Conservation (phyloP, 2,329 filamentous ascomycete genomes). For the Juglanconis oblonga region DNA sequence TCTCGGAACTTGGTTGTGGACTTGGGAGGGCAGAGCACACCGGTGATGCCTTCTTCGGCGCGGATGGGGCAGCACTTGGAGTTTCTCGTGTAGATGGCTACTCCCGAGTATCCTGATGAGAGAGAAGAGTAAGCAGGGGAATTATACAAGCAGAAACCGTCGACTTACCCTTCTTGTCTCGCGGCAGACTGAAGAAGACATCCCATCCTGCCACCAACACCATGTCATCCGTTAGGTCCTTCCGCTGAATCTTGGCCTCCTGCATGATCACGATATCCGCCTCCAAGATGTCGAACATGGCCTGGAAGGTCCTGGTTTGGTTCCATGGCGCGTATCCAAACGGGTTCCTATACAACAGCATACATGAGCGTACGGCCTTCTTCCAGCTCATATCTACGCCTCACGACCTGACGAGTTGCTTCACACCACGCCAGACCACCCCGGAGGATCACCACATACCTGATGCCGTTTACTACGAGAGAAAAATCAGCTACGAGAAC, state of each 20-base stretch:
- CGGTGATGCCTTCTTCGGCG: constrained; percentile 92
- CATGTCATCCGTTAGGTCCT: constrained; percentile 93
- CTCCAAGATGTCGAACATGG: constrained; percentile 92
- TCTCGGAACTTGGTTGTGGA: constrained; percentile 70
- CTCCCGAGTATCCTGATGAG: constrained; percentile 80
- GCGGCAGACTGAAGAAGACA: constrained; percentile 90
- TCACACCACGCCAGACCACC: neutral
- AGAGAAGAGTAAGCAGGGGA: constrained; percentile 9
- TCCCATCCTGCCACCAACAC: constrained; percentile 94
- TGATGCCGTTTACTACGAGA: constrained; percentile 71
- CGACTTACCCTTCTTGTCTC: constrained; percentile 78
- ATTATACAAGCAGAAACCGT: neutral
- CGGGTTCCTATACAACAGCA: constrained; percentile 57
- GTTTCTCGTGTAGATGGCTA: constrained; percentile 92
- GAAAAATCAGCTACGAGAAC: constrained; percentile 24
- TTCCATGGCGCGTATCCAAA: constrained; percentile 85
- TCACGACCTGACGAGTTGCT: neutral
- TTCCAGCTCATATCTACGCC: neutral
- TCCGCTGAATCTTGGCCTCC: constrained; percentile 92
- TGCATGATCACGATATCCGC: constrained; percentile 94
- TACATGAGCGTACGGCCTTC: neutral
- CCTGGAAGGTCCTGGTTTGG: constrained; percentile 68
- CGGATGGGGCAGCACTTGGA: constrained; percentile 79
- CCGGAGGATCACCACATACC: constrained; percentile 40
- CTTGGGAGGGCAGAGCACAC: constrained; percentile 71